Base-by-base conservation (phyloP, 441 rosid species). In the Hypseocharis bilobata region DNA sequence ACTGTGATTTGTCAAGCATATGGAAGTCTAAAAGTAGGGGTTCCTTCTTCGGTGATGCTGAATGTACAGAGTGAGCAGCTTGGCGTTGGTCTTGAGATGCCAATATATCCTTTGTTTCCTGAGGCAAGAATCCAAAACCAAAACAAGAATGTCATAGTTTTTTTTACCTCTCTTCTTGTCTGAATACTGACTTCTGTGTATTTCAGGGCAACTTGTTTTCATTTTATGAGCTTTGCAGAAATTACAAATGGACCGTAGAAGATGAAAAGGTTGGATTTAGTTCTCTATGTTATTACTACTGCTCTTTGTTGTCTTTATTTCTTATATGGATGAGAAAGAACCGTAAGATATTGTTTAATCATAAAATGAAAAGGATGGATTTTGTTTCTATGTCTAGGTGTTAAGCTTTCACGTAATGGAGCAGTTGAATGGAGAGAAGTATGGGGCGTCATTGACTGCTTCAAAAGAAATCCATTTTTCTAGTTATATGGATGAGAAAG, bases 121-220 rank as follows among this genome's bases (percentile, higher is more conserved):
- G 82, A 86, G 92, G 98, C 81, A 80, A 87, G 88, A 83, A 70
- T 72, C 63, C 34, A 63, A 49, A 75, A 68, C 76, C 67, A 69
- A 66, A 73, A 42, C 26, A 42, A 69, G 27, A 29, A 60, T 63
- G 23, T 75, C 47, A 8, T 34, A n/a, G n/a, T n/a, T 71, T 34
- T 22, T 58, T 58, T 69, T 47, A 25, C 67, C 25, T 65, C 25
- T 38, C 49, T 52, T 63, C 62, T 27, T 66, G 26, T 70, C 55
- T 45, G 67, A 75, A 65, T 67, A 60, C 75, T 76, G 70, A 73
- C 52, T 70, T 34, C 63, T 65, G 74, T 60, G 56, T 70, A 54
- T 78, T 49, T 74, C 86, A 93, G 98, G 98, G 93, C 30, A 82
- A 85, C 69, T 80, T 93, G 63, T 84, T 90, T 79, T 87, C 96